Evolutionary conservation across 1,284 basidiomycete genomes (phyloP), one percentile per base, ranked within the genome.

Genomic region (Tilletiopsis washingtonensis): DNA sequence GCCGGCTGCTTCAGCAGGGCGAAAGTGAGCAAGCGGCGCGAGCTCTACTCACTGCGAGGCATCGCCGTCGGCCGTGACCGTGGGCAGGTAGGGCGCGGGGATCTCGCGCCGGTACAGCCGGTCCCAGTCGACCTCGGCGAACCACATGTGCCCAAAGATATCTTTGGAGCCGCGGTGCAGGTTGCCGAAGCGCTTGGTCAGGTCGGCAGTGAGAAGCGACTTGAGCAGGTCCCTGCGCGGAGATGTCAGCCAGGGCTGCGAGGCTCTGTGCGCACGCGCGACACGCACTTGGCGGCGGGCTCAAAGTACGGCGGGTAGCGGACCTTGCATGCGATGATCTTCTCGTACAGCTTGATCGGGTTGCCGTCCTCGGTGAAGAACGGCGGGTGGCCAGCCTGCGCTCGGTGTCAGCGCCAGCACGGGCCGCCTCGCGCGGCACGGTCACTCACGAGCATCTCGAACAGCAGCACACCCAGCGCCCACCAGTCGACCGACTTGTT

Each of bases 401-500:
- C n/a, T n/a, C n/a, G n/a, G n/a, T n/a, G n/a, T n/a, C 29, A 34
- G n/a, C 29, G 7, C 29, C n/a, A n/a, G 7, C 29, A 34, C 7
- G n/a, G 59, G 53, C 7, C 32, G 12, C 12, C 32, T 34, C 17
- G 32, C 32, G 32, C 12, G 17, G 12, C 12, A 2, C 12, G 17
- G 3, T 34, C 32, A 73, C 76, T 53, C 47, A 77, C 77, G 19
- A 81, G 74, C 80, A 81, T 81, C 64, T 81, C 80, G 57, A 80
- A 81, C 29, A 81, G 77, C 36, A 98, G 80, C 24, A 98, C 90
- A 43, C 93, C 93, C 27, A 98, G 81, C 0, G 94, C 91, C 75
- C 97, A 98, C 93, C 93, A 98, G 71, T 98, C 94, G 1, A 98
- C 93, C 62, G 83, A 86, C 76, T 96, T 96, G 78, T 94, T 96